These are phyloP conservation scores for Cenococcum geophilum DNA, from an alignment of 495 filamentous ascomycete species.

Conservation along the genomic window DNA sequence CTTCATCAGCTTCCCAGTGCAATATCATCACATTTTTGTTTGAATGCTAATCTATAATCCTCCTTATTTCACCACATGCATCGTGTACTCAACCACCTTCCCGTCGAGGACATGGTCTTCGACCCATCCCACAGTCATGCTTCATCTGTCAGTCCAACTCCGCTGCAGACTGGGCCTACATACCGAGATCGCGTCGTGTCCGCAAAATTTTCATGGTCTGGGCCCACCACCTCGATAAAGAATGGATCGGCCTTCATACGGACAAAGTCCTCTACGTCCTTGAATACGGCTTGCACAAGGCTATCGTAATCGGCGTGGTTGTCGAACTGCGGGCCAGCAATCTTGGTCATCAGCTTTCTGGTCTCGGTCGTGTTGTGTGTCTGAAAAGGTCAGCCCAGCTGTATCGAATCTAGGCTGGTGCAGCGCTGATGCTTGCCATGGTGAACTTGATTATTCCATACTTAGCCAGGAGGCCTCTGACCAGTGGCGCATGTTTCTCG, in stretches of 20 bases:
- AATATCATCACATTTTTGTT: no score
- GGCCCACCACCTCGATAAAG: constrained; percentile 19
- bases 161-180: not conserved
- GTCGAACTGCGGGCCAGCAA: constrained; percentile 25
- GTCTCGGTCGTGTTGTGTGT: constrained; percentile 29
- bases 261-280: constrained; percentile 22
- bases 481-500: constrained; percentile 18
- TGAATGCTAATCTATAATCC: no score
- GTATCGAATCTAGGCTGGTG: no score
- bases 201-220: constrained; percentile 33
- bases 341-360: constrained; percentile 18
- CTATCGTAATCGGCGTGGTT: constrained; percentile 30
- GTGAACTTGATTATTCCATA: constrained; percentile 23
- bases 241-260: constrained; percentile 30
- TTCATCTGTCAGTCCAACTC: no score
- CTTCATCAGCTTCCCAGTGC: no score
- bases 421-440: no score
- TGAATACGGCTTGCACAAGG: constrained; percentile 25
- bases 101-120: no score
- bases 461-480: constrained; percentile 27
- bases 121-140: no score
- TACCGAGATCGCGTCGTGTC: constrained; percentile 24
- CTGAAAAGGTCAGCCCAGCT: no score
- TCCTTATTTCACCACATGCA: no score
- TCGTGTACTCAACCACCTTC: no score